Conservation (phyloP, 78 protist species). For the Dictyostelium discoideum region dicty_2.7 NC_007090.3:1051001-1051500, state of each 20-base stretch:
- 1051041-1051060: not conserved
- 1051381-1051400: slow-evolving; percentile 14
- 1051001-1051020: slow-evolving; percentile 9
- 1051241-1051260: slow-evolving; percentile 53
- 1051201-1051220: slow-evolving; percentile 84
- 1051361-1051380: slow-evolving; percentile 3
- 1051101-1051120: not conserved
- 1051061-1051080: not conserved
- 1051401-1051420: slow-evolving; percentile 27
- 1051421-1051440: slow-evolving; percentile 33
- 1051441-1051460: slow-evolving; percentile 80
- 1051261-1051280: not conserved
- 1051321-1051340: not conserved
- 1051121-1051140: slow-evolving; percentile 58
- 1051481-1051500: slow-evolving; percentile 57
- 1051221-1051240: slow-evolving; percentile 84
- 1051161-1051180: slow-evolving; percentile 88
- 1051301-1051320: not conserved
- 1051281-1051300: not conserved
- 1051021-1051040: not conserved
- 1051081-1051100: not conserved
- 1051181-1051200: slow-evolving; percentile 64
- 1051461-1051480: slow-evolving; percentile 85
- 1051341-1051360: not conserved
- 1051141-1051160: slow-evolving; percentile 82